Evolutionary conservation across 768 basidiomycete species (phyloP).

Genomic region (Cystobasidium ongulense): DNA sequence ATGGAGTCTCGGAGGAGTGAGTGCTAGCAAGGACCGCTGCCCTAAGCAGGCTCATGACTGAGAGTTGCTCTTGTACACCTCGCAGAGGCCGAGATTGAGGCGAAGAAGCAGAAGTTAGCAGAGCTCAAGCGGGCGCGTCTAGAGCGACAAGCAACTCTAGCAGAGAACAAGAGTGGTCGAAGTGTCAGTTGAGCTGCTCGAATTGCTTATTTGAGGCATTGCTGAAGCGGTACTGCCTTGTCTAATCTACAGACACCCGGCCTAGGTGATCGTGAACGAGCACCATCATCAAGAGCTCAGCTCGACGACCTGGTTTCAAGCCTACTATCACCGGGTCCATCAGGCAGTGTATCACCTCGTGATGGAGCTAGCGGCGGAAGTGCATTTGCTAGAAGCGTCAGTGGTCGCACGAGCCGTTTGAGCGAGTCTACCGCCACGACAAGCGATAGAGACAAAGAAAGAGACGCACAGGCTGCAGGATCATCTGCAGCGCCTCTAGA

Average conservation of each 20-base stretch:
- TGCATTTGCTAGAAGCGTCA: constrained; percentile 46
- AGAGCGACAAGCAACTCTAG: constrained; percentile 23
- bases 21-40: too few relatives aligned
- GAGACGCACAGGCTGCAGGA: not conserved
- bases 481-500: not conserved
- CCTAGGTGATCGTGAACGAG: constrained; percentile 24
- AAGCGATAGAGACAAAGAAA: constrained; percentile 22
- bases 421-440: constrained; percentile 50
- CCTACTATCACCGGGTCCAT: constrained; percentile 62
- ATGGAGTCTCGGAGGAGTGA: constrained; percentile 29
- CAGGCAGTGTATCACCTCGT: constrained; percentile 60
- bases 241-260: constrained; percentile 5
- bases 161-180: constrained; percentile 27
- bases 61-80: not conserved
- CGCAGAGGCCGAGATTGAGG: constrained; percentile 30
- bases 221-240: not conserved
- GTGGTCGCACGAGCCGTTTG: constrained; percentile 62
- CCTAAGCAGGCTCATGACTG: not conserved
- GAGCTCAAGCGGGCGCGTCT: constrained; percentile 21
- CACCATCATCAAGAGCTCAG: constrained; percentile 33
- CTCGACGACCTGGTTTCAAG: constrained; percentile 52
- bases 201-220: not conserved
- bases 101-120: constrained; percentile 24
- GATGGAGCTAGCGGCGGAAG: constrained; percentile 35
- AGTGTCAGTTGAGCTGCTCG: constrained; percentile 9